These are phyloP conservation scores for Sclerotinia subarctica DNA, from an alignment of 2,329 filamentous ascomycete species.

Conservation along the genomic window DNA sequence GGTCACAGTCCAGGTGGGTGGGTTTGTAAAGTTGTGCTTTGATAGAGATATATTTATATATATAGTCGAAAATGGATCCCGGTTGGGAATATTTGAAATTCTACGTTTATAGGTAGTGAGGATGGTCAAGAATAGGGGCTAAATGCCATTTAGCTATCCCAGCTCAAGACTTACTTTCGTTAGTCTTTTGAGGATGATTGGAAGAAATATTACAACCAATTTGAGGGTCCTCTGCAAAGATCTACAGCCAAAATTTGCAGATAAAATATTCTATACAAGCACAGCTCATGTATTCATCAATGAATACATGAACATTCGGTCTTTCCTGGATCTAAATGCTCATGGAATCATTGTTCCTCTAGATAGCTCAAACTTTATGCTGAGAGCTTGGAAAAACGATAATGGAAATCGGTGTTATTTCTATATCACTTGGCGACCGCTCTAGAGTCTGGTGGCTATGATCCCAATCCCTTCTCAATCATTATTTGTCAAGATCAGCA, in stretches of 20 bases:
- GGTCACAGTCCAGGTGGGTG: no score
- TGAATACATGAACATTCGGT: no score
- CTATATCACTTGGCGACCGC: not conserved
- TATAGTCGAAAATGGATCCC: no score
- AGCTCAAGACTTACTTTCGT: not conserved
- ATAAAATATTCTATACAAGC: not conserved
- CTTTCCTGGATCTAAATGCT: no score
- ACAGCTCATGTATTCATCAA: not conserved
- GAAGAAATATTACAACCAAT: not conserved
- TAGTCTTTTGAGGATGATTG: not conserved
- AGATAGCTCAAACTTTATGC: not conserved
- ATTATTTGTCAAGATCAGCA: not conserved
- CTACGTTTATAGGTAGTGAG: no score
- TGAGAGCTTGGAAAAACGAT: not conserved
- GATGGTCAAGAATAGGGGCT: no score
- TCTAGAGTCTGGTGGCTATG: constrained; percentile 9
- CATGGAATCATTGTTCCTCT: not conserved
- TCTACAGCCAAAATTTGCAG: not conserved
- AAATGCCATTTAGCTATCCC: no score
- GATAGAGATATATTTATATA: no score
- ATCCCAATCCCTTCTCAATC: not conserved
- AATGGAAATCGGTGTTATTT: not conserved
- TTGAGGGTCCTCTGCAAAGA: not conserved
- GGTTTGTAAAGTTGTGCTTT: no score
- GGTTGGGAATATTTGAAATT: no score